Percentiles rank a stretch among this genome's conserved stretches.
These are phyloP conservation scores for Pyronema domesticum DNA, from an alignment of 495 filamentous ascomycete species.

Conservation along the genomic window DNA sequence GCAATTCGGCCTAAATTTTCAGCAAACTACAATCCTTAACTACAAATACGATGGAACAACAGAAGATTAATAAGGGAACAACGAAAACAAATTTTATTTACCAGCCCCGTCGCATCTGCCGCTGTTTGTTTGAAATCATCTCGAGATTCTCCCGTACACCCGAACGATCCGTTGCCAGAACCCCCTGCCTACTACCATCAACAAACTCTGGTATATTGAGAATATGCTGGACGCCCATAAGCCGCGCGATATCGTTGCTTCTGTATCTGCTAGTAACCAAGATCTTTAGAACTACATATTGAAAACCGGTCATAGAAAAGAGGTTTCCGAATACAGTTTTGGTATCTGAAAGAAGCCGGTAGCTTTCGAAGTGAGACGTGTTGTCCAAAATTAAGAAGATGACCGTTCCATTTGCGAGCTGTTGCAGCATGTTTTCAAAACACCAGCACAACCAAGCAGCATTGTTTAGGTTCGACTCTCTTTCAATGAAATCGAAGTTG, in stretches of 20 bases:
- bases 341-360: background rate
- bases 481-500: conserved; percentile 1
- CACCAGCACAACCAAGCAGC: background rate
- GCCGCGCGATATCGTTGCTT: background rate
- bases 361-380: background rate
- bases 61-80: too few relatives aligned
- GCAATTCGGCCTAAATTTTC: too few relatives aligned
- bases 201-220: background rate
- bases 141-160: too few relatives aligned
- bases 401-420: background rate
- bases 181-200: conserved; percentile 1
- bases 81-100: too few relatives aligned
- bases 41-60: too few relatives aligned
- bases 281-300: conserved; percentile 1
- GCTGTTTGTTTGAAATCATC: too few relatives aligned
- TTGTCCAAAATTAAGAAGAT: background rate
- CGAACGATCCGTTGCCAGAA: too few relatives aligned
- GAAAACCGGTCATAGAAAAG: background rate
- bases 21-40: too few relatives aligned
- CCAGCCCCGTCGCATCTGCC: too few relatives aligned
- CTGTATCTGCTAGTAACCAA: conserved; percentile 2
- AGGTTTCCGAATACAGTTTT: conserved; percentile 3
- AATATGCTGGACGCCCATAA: background rate
- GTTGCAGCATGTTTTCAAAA: background rate
- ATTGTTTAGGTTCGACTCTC: background rate